phyloP scores from a whole-genome alignment of 225 moss, liverwort and hornwort genomes.

The Pseudoscleropodium purum region DNA sequence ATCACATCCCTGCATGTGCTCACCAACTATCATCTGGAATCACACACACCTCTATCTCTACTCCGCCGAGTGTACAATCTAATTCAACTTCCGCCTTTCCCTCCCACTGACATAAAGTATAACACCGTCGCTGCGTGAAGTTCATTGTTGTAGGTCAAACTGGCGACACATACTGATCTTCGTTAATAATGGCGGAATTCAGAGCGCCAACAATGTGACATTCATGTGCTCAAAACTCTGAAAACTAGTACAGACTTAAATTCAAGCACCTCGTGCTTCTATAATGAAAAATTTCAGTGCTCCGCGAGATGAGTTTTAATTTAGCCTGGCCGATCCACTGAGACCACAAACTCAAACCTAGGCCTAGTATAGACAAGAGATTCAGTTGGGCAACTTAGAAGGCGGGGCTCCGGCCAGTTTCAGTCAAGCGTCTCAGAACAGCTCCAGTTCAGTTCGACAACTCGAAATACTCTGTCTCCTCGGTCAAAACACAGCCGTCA shows the following conservation, averaged over 20 bases:
- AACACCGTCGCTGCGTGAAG: background rate
- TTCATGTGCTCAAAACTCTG: too few species aligned
- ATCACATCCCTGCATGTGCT: constrained; percentile 34
- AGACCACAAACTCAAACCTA: too few species aligned
- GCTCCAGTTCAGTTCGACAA: background rate
- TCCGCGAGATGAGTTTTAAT: background rate
- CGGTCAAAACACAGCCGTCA: background rate
- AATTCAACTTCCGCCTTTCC: too few species aligned
- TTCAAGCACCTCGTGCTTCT: background rate
- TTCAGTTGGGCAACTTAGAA: background rate
- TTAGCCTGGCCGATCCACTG: too few species aligned
- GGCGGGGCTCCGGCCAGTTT: too few species aligned
- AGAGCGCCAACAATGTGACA: background rate
- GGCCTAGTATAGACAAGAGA: background rate
- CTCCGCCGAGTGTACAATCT: too few species aligned
- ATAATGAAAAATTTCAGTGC: background rate
- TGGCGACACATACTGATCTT: background rate
- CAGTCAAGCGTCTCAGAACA: background rate
- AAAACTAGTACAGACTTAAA: background rate
- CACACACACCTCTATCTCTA: background rate
- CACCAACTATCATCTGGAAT: background rate
- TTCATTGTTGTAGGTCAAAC: too few species aligned
- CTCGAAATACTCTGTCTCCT: background rate
- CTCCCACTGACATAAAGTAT: background rate
- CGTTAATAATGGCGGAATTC: too few species aligned